Evolutionary conservation across 306 rosid species (phyloP).

Genomic region (Quercus mongolica): DNA sequence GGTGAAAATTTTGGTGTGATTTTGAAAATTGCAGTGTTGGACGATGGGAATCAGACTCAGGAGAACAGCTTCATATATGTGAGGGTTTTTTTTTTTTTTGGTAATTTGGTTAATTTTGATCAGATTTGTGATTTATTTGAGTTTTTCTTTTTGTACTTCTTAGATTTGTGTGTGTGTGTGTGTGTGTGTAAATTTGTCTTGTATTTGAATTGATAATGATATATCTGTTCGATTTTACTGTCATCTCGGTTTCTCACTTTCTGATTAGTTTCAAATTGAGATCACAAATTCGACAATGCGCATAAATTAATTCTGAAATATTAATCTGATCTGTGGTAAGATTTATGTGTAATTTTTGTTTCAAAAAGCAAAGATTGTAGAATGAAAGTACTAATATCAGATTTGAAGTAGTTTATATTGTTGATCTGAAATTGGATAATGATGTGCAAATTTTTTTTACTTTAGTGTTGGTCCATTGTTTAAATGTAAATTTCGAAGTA

Average conservation of each 20-base stretch:
- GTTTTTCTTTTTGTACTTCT: neutral
- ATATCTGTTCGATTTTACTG: neutral
- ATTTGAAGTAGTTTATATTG: no score
- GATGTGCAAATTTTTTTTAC: neutral
- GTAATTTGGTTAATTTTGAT: neutral
- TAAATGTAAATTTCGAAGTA: neutral
- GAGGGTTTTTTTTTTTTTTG: slow-evolving; percentile 32
- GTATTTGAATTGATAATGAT: neutral
- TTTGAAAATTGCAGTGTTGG: slow-evolving; percentile 59
- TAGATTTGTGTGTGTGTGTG: neutral
- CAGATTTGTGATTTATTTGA: neutral
- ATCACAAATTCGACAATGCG: neutral
- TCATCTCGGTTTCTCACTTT: neutral
- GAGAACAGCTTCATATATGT: slow-evolving; percentile 86
- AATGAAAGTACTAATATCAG: no score
- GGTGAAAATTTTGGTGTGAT: neutral
- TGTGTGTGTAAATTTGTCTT: neutral
- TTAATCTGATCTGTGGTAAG: neutral
- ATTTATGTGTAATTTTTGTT: no score
- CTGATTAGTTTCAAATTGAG: neutral
- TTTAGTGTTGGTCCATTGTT: neutral
- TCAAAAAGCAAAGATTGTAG: no score
- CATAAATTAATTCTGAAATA: neutral
- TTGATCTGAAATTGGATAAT: neutral
- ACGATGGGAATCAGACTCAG: slow-evolving; percentile 71